phyloP scores from a whole-genome alignment of 441 rosid species.

The Croton laevigatus region DNA sequence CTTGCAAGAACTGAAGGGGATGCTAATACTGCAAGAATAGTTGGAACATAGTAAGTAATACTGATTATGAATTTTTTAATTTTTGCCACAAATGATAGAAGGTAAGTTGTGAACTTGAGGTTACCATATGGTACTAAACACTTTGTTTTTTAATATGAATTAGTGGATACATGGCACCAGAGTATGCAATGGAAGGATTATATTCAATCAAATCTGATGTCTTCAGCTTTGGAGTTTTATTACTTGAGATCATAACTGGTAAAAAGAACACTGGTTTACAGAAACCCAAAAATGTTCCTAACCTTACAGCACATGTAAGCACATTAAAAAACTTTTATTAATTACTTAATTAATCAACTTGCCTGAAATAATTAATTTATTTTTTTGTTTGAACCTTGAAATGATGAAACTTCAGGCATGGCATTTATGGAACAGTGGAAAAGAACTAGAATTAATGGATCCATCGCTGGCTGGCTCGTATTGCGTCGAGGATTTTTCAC shows the following conservation, averaged over 20 bases:
- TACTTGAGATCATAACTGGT: conserved; percentile 45
- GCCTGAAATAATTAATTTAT: not conserved
- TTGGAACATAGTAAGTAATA: conserved; percentile 38
- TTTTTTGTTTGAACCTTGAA: not conserved
- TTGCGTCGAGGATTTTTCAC: conserved; percentile 24
- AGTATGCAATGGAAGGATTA: conserved; percentile 47
- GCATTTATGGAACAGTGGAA: conserved; percentile 35
- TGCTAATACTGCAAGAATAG: conserved; percentile 35
- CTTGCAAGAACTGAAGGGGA: conserved; percentile 25
- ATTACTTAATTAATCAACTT: not conserved
- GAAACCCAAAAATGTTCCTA: conserved; percentile 16
- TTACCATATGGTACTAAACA: too few species aligned
- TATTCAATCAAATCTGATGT: conserved; percentile 47
- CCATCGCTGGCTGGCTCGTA: conserved; percentile 27
- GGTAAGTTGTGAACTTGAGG: too few species aligned
- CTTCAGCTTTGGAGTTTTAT: conserved; percentile 45
- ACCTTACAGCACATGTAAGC: conserved; percentile 34
- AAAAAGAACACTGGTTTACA: conserved; percentile 29
- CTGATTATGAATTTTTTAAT: too few species aligned
- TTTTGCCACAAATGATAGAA: too few species aligned
- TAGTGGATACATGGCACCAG: too few species aligned
- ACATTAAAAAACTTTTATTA: too few species aligned
- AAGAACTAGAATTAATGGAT: conserved; percentile 35
- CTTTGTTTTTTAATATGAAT: too few species aligned
- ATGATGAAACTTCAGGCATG: conserved; percentile 36